These are phyloP conservation scores for Salix viminalis DNA, from an alignment of 345 rosid species.

Conservation along the genomic window DNA sequence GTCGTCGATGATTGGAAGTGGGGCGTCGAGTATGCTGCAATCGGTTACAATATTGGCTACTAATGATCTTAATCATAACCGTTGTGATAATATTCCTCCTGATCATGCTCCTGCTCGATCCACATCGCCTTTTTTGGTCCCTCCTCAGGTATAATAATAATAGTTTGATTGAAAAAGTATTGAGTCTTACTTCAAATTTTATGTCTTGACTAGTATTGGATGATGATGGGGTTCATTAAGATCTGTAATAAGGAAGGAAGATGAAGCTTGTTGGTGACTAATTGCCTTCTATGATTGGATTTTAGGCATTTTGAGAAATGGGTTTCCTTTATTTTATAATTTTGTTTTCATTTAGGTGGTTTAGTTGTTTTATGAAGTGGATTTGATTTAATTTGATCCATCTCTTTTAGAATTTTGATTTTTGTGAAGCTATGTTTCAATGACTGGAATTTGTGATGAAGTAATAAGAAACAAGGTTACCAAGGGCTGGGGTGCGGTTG, in stretches of 20 bases:
- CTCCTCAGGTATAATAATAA: constrained; percentile 54
- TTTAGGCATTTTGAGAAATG: not conserved
- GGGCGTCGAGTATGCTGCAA: not conserved
- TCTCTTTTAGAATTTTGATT: not conserved
- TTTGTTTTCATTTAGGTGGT: not conserved
- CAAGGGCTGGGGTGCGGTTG: not conserved
- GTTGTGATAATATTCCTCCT: constrained; percentile 29
- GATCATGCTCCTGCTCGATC: constrained; percentile 53
- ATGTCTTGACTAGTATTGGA: not conserved
- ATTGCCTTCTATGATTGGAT: not conserved
- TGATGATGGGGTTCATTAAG: not conserved
- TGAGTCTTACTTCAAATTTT: not conserved
- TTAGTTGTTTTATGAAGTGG: not conserved
- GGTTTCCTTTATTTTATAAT: not conserved
- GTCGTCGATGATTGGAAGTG: not conserved
- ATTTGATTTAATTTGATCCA: not conserved
- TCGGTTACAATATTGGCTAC: not conserved
- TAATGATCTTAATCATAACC: not conserved
- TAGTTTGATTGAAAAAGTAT: not conserved
- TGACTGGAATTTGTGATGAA: not conserved
- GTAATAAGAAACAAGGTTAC: not conserved
- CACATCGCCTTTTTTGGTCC: constrained; percentile 57
- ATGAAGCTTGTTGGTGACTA: not conserved
- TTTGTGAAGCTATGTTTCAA: not conserved
- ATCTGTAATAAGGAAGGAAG: not conserved